These are phyloP conservation scores for Monilinia fructicola DNA, from an alignment of 2,329 filamentous ascomycete species.

Conservation along the genomic window DNA sequence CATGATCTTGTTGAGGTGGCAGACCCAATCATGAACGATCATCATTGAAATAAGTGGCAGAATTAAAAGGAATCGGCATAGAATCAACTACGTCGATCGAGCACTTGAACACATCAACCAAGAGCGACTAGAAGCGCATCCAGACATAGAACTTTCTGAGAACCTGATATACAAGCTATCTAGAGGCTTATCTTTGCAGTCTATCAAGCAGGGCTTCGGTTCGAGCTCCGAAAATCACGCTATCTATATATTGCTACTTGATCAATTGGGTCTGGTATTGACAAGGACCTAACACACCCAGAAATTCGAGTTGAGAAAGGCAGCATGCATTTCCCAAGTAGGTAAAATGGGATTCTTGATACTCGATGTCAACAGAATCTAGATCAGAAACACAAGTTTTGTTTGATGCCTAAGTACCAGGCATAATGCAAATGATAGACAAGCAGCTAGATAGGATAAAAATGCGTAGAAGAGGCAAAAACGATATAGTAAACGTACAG, in stretches of 20 bases:
- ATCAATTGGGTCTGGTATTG: slow-evolving; percentile 17
- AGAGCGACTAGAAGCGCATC: slow-evolving; percentile 42
- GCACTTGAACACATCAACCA: slow-evolving; percentile 45
- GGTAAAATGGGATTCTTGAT: neutral
- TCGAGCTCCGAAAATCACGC: slow-evolving; percentile 46
- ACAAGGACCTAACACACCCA: neutral
- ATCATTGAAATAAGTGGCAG: slow-evolving; percentile 41
- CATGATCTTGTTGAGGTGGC: slow-evolving; percentile 46
- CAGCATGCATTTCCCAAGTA: slow-evolving; percentile 15
- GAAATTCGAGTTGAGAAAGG: slow-evolving; percentile 5
- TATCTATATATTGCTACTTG: slow-evolving; percentile 45
- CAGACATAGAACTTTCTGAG: slow-evolving; percentile 41
- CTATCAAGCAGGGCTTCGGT: slow-evolving; percentile 46
- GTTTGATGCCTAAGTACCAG: slow-evolving; percentile 15
- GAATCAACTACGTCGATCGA: slow-evolving; percentile 48
- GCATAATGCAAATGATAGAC: slow-evolving; percentile 39
- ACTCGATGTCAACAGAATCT: neutral
- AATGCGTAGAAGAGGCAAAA: slow-evolving; percentile 7
- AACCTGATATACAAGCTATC: slow-evolving; percentile 44
- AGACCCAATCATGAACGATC: slow-evolving; percentile 35
- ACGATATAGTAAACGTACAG: slow-evolving; percentile 20
- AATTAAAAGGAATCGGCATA: slow-evolving; percentile 49
- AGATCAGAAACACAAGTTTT: slow-evolving; percentile 9
- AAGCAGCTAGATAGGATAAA: slow-evolving; percentile 41
- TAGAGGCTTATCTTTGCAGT: slow-evolving; percentile 45